A percentile compares a stretch with the other conserved stretches of the same genome.
Conservation (phyloP, 495 filamentous ascomycete species). For the Cercophora scortea region DNA sequence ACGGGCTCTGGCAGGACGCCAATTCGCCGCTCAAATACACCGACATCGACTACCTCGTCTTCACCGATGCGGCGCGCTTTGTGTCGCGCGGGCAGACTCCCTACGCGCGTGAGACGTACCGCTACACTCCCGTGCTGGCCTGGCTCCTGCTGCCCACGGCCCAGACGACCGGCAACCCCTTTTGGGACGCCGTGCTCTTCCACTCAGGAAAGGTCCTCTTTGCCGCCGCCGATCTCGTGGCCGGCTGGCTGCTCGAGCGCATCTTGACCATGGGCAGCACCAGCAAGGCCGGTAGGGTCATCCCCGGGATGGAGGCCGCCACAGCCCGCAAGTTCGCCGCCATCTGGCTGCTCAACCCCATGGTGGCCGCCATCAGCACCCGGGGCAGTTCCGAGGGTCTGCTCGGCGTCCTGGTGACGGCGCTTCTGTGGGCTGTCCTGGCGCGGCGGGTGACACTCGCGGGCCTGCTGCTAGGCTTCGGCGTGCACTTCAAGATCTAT, state of each 20-base stretch:
- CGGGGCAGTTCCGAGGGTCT: slow-evolving; percentile 89
- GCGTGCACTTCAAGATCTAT: slow-evolving; percentile 97
- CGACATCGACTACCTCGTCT: slow-evolving; percentile 97
- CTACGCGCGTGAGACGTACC: slow-evolving; percentile 87
- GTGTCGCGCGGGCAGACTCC: slow-evolving; percentile 56
- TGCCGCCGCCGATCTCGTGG: slow-evolving; percentile 70
- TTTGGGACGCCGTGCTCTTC: slow-evolving; percentile 50
- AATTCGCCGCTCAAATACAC: slow-evolving; percentile 91
- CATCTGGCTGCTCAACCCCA: slow-evolving; percentile 93
- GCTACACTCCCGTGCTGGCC: slow-evolving; percentile 88
- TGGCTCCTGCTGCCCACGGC: slow-evolving; percentile 84
- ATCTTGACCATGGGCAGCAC: slow-evolving; percentile 20
- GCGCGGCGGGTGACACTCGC: slow-evolving; percentile 52
- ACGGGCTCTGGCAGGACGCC: slow-evolving; percentile 86
- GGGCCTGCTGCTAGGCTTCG: slow-evolving; percentile 69
- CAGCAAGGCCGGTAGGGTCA: neutral
- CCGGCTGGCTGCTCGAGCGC: slow-evolving; percentile 69
- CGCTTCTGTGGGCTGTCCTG: slow-evolving; percentile 72
- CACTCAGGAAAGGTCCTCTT: slow-evolving; percentile 87
- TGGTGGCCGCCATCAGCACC: slow-evolving; percentile 95
- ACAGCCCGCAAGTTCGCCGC: slow-evolving; percentile 63
- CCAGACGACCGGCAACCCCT: slow-evolving; percentile 29
- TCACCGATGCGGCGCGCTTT: slow-evolving; percentile 91
- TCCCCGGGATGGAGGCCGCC: slow-evolving; percentile 17
- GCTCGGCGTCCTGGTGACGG: slow-evolving; percentile 72